A percentile compares a stretch with the other conserved stretches of the same genome.
These are phyloP conservation scores for Ophiostoma perfectum DNA, from an alignment of 2,329 filamentous ascomycete species.

Conservation along the genomic window DNA sequence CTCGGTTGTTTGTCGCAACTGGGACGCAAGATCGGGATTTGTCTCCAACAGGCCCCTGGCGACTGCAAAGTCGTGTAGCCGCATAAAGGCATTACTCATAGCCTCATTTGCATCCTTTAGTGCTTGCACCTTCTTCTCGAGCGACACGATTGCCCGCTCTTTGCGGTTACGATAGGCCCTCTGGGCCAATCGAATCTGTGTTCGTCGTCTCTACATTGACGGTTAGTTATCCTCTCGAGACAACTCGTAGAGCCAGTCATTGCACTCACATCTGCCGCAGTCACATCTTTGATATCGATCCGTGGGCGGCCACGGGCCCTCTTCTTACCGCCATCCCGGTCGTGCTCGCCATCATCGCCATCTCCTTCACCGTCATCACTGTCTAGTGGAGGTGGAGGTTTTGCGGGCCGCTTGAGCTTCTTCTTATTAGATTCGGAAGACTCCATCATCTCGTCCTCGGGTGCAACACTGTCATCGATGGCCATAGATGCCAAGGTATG, in stretches of 20 bases:
- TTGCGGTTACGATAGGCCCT: slow-evolving; percentile 80
- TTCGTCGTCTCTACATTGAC: slow-evolving; percentile 62
- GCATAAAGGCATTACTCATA: slow-evolving; percentile 67
- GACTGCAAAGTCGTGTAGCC: slow-evolving; percentile 58
- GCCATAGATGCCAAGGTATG: background rate
- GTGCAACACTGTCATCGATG: background rate
- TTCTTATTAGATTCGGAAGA: background rate
- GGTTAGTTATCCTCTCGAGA: background rate
- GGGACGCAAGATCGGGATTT: slow-evolving; percentile 51
- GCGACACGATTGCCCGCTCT: slow-evolving; percentile 68
- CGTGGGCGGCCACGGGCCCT: slow-evolving; percentile 68
- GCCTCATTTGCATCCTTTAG: slow-evolving; percentile 65
- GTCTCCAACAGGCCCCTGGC: slow-evolving; percentile 52
- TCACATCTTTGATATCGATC: slow-evolving; percentile 71
- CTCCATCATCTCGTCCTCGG: background rate
- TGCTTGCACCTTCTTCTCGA: slow-evolving; percentile 64
- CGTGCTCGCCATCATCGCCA: slow-evolving; percentile 23
- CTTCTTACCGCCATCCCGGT: slow-evolving; percentile 42
- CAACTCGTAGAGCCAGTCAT: no score
- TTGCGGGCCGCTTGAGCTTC: background rate
- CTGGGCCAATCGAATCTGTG: slow-evolving; percentile 82
- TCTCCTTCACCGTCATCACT: slow-evolving; percentile 12
- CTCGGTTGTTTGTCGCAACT: slow-evolving; percentile 53
- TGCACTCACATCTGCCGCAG: slow-evolving; percentile 66
- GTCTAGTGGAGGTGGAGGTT: background rate